These are phyloP conservation scores for Neoarthrinium moseri DNA, from an alignment of 2,329 filamentous ascomycete species.

Conservation along the genomic window DNA sequence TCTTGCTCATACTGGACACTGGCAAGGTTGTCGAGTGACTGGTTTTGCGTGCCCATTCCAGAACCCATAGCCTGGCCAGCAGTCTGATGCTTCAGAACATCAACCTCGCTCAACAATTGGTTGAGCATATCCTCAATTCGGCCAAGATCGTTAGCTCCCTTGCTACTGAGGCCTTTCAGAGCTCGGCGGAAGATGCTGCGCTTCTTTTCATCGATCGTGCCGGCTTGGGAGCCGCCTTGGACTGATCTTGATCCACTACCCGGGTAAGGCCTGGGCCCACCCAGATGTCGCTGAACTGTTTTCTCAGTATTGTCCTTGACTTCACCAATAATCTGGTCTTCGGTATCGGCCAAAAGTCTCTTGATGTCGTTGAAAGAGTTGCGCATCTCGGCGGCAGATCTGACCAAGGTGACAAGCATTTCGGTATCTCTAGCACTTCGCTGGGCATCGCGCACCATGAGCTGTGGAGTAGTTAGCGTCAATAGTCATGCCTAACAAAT, in stretches of 20 bases:
- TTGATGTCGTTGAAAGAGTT: constrained; percentile 96
- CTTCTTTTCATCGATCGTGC: constrained; percentile 69
- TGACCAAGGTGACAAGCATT: constrained; percentile 89
- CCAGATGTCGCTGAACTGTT: constrained; percentile 77
- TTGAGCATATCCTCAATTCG: constrained; percentile 92
- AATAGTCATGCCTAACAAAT: background rate
- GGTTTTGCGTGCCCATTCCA: constrained; percentile 49
- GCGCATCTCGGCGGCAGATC: constrained; percentile 94
- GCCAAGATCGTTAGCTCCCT: constrained; percentile 82
- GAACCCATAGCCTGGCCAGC: constrained; percentile 31
- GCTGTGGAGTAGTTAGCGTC: constrained; percentile 40
- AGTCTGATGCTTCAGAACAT: constrained; percentile 69
- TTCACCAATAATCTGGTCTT: constrained; percentile 82
- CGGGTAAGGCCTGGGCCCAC: constrained; percentile 83
- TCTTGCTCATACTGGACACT: constrained; percentile 66
- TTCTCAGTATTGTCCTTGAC: constrained; percentile 87
- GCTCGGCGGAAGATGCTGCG: constrained; percentile 92
- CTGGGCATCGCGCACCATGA: constrained; percentile 95
- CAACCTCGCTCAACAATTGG: constrained; percentile 88
- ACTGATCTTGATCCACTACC: constrained; percentile 60
- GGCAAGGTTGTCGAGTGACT: constrained; percentile 67
- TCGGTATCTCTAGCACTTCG: constrained; percentile 95
- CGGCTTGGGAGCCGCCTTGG: constrained; percentile 54
- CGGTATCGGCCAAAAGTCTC: constrained; percentile 84
- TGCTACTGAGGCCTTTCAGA: constrained; percentile 84